phyloP scores from a whole-genome alignment of 106 monocot species.

The Iris macrosiphon region DNA sequence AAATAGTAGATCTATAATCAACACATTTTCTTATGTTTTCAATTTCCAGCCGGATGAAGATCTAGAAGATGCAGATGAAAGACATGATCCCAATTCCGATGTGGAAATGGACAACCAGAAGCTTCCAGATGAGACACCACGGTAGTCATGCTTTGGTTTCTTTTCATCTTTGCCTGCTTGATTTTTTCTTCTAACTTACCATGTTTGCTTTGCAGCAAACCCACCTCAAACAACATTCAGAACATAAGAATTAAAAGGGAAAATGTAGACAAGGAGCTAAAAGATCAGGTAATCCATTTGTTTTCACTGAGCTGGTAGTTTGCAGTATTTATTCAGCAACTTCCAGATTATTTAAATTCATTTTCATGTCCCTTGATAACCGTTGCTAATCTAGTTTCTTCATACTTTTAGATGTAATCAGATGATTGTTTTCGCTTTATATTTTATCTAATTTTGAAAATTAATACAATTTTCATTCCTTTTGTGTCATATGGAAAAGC shows the following conservation, averaged over 20 bases:
- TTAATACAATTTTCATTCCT: no score
- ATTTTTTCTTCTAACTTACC: not conserved
- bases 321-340: no score
- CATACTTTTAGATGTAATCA: no score
- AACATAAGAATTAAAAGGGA: constrained; percentile 18
- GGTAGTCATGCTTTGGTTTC: constrained; percentile 17
- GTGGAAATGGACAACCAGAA: constrained; percentile 39
- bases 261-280: constrained; percentile 10
- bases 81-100: constrained; percentile 60
- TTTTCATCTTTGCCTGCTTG: not conserved
- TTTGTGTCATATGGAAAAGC: no score
- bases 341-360: no score
- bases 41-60: constrained; percentile 57
- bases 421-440: no score
- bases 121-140: constrained; percentile 27
- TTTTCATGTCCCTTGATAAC: no score
- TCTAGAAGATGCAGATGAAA: constrained; percentile 65
- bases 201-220: constrained; percentile 9
- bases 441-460: no score
- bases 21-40: not conserved
- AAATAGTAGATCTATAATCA: not conserved
- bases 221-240: constrained; percentile 12
- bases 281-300: constrained; percentile 14
- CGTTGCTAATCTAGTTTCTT: no score
- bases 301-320: no score